Conservation (phyloP, 2,329 filamentous ascomycete species). For the Penicillium sp. region DNA sequence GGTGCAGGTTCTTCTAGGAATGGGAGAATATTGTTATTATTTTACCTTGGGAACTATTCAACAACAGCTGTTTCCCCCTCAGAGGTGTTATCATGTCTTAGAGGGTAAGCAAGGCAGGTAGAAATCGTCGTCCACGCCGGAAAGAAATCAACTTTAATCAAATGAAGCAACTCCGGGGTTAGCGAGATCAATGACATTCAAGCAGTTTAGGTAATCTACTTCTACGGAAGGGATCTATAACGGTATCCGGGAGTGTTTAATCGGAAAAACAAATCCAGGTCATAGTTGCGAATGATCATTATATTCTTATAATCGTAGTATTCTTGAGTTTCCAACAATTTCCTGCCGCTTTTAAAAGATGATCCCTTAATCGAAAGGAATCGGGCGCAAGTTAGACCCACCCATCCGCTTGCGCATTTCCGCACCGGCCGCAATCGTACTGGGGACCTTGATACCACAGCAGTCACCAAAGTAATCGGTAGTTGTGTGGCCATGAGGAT, state of each 20-base stretch:
- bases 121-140: too few relatives aligned
- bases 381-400: conserved; percentile 67
- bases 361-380: conserved; percentile 53
- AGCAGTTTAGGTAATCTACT: background rate
- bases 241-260: background rate
- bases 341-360: background rate
- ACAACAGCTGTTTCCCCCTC: too few relatives aligned
- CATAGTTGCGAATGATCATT: background rate
- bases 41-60: too few relatives aligned
- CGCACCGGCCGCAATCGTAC: conserved; percentile 86
- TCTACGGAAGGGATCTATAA: too few relatives aligned
- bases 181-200: background rate
- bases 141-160: too few relatives aligned
- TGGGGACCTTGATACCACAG: conserved; percentile 96
- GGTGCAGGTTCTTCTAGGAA: too few relatives aligned
- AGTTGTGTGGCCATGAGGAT: conserved; percentile 70
- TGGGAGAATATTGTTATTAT: too few relatives aligned
- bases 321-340: background rate
- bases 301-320: conserved; percentile 1
- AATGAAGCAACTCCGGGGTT: too few relatives aligned
- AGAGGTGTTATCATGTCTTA: too few relatives aligned
- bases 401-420: conserved; percentile 79
- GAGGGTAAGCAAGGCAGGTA: too few relatives aligned
- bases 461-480: conserved; percentile 83
- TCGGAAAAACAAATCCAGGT: too few relatives aligned